Evolutionary conservation across 768 basidiomycete genomes (phyloP), one percentile per base, ranked within the genome.

Genomic region (Gelatoporia subvermispora): DNA sequence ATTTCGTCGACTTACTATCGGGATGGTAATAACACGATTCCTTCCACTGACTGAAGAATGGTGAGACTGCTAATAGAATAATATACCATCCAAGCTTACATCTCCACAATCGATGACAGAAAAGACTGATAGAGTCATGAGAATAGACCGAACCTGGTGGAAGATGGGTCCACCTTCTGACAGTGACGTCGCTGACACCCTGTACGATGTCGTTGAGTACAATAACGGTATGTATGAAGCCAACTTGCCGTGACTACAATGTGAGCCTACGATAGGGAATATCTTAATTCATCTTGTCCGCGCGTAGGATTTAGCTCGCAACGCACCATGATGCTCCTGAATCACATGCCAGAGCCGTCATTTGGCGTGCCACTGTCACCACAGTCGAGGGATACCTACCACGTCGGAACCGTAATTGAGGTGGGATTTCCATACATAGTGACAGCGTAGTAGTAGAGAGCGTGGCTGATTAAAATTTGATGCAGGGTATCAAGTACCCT

Each of bases 161-260:
- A 31, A 5, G 13, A 5, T 13, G 13, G 21, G 46, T 58, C 8
- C 38, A 64, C 60, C 52, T 51, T 52, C 62, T 36, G 7, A 64
- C 56, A 16, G 50, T 53, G 5, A 54, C 22, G 35, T 64, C 60
- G 47, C 60, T 61, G n/a, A 61, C 39, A 5, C 58, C 60, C 62
- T 63, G 38, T 3, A 48, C 2, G 4, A 24, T 9, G 34, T 20
- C 13, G 17, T 8, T 20, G 20, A 38, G 28, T 13, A 4, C 8
- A 31, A 5, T 15, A 2, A 5, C 21, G 16, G 28, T 4, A 3
- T 20, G 31, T 23, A 3, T 8, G 15, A 31, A 3, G 8, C 17
- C 4, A 8, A 35, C 53, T 47, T 31, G 54, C 56, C 15, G 51
- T 52, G 2, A 55, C 49, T 5, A 49, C 22, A 15, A 55, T 44